Conservation (phyloP, 306 rosid species). For the Lablab purpureus region DNA sequence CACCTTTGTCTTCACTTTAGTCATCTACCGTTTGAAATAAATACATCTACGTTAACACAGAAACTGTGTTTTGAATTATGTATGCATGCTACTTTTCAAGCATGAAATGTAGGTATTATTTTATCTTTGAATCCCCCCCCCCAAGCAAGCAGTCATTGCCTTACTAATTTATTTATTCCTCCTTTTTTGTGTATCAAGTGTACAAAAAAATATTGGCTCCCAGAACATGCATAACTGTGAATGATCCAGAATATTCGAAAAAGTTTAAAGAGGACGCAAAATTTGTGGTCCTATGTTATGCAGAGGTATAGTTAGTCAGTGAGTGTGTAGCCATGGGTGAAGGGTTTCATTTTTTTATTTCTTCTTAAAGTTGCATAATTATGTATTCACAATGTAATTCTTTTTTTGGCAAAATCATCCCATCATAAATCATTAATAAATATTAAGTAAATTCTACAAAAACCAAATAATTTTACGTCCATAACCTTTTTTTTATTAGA, state of each 20-base stretch:
- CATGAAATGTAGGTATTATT: conserved; percentile 48
- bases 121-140: conserved; percentile 15
- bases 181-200: conserved; percentile 28
- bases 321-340: conserved; percentile 22
- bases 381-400: too few species aligned
- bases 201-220: conserved; percentile 29
- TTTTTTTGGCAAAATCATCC: background rate
- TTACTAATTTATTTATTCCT: conserved; percentile 37
- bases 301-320: conserved; percentile 27
- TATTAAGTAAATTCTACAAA: background rate
- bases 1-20: conserved; percentile 44
- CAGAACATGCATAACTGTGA: conserved; percentile 42
- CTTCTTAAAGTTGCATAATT: background rate
- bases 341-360: background rate
- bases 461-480: background rate
- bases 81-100: conserved; percentile 53
- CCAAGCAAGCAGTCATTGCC: conserved; percentile 36
- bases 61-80: background rate
- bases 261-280: conserved; percentile 41
- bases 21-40: conserved; percentile 39
- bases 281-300: conserved; percentile 48
- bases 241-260: conserved; percentile 20
- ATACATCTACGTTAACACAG: conserved; percentile 31
- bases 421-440: too few species aligned
- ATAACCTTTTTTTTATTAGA: background rate